Percentiles rank a stretch among this genome's conserved stretches.
phyloP scores from a whole-genome alignment of 495 filamentous ascomycete genomes.

The Aspergillus baeticus region DNA sequence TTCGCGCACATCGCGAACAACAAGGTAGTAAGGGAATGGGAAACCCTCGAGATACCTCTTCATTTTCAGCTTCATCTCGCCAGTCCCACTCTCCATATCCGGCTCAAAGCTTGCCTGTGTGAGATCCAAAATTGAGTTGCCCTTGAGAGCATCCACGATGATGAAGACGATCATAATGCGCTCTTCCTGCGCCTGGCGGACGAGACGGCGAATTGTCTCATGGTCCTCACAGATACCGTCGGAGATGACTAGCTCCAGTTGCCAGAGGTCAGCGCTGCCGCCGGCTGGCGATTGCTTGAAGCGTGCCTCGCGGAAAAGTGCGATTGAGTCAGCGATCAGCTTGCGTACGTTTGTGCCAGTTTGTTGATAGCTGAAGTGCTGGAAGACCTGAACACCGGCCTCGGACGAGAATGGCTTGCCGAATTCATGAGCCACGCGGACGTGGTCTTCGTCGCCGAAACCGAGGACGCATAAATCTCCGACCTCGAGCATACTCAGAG shows the following conservation, averaged over 20 bases:
- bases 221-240: conserved; percentile 93
- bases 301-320: conserved; percentile 76
- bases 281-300: conserved; percentile 51
- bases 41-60: conserved; percentile 91
- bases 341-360: conserved; percentile 78
- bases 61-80: conserved; percentile 71
- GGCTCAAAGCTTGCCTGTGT: conserved; percentile 74
- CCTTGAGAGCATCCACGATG: conserved; percentile 78
- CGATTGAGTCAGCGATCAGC: conserved; percentile 72
- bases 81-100: conserved; percentile 43
- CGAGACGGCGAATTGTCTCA: conserved; percentile 73
- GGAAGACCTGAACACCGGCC: conserved; percentile 76
- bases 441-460: conserved; percentile 72
- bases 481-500: conserved; percentile 85
- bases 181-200: conserved; percentile 86
- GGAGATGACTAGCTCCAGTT: conserved; percentile 86
- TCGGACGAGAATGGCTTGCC: conserved; percentile 79
- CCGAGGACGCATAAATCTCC: conserved; percentile 86
- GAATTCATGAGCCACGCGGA: conserved; percentile 87
- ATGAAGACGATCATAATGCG: conserved; percentile 98
- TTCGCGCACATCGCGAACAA: conserved; percentile 88
- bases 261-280: conserved; percentile 84
- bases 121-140: conserved; percentile 74
- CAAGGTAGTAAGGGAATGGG: conserved; percentile 92
- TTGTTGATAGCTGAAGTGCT: conserved; percentile 84